Conservation (phyloP, 1,139 yeast genomes). For the Pichia norvegensis region DNA sequence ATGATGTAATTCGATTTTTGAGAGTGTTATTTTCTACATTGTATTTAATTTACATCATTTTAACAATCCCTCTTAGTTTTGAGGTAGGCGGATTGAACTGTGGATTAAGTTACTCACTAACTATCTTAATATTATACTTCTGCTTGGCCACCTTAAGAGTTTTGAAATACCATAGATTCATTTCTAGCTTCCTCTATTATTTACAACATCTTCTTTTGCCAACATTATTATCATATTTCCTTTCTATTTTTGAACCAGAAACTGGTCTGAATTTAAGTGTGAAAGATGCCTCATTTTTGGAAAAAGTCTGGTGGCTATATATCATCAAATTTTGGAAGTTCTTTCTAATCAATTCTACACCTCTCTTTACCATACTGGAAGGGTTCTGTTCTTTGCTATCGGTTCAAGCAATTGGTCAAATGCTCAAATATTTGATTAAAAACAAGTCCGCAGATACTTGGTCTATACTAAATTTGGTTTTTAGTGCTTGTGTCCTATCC, state of each 20-base stretch:
- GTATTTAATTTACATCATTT: constrained; percentile 59
- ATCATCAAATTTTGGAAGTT: constrained; percentile 59
- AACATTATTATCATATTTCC: constrained; percentile 63
- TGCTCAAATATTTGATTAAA: constrained; percentile 64
- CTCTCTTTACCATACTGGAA: constrained; percentile 79
- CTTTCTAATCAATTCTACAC: constrained; percentile 71
- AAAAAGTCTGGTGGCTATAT: constrained; percentile 27
- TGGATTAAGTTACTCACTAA: constrained; percentile 79
- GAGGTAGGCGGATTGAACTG: constrained; percentile 89
- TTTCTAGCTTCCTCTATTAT: constrained; percentile 61
- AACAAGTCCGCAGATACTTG: constrained; percentile 60
- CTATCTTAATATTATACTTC: constrained; percentile 62
- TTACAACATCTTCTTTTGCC: constrained; percentile 80
- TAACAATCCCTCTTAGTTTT: constrained; percentile 90
- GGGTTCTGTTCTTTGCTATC: constrained; percentile 87
- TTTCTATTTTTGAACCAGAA: constrained; percentile 43
- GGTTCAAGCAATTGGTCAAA: constrained; percentile 86
- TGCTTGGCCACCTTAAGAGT: constrained; percentile 66
- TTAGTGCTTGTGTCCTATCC: constrained; percentile 70
- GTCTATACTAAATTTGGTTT: constrained; percentile 67
- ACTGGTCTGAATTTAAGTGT: constrained; percentile 8
- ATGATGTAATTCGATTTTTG: constrained; percentile 11
- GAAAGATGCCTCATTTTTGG: constrained; percentile 18
- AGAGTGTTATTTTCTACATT: constrained; percentile 41
- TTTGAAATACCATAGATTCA: constrained; percentile 36